Percentiles rank a stretch among this genome's conserved stretches.
These are phyloP conservation scores for Hemisphaericaspora nanyangensis DNA, from an alignment of 805 yeast species.

Conservation along the genomic window DNA sequence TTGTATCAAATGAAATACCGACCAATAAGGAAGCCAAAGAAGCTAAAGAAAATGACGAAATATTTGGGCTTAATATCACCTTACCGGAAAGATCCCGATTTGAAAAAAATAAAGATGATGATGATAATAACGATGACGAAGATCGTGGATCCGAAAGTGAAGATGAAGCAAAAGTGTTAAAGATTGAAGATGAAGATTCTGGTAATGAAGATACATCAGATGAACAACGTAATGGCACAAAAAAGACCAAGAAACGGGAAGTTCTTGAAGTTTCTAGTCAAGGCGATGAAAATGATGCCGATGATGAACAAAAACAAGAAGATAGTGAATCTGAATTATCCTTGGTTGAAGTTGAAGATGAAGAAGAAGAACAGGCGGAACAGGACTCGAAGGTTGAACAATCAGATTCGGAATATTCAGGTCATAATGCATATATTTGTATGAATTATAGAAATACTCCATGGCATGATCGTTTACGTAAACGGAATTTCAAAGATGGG, in stretches of 20 bases:
- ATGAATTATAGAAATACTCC: constrained; percentile 56
- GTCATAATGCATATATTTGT: constrained; percentile 43
- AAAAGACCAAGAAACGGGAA: constrained; percentile 3
- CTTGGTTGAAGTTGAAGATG: constrained; percentile 1
- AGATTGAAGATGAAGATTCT: constrained; percentile 21
- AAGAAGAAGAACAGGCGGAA: constrained; percentile 8
- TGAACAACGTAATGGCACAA: constrained; percentile 8
- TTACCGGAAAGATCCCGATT: constrained; percentile 21
- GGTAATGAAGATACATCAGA: constrained; percentile 23
- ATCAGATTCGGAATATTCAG: constrained; percentile 10
- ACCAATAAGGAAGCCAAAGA: constrained; percentile 24
- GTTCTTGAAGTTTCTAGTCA: constrained; percentile 16
- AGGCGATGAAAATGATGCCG: constrained; percentile 17
- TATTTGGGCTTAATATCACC: constrained; percentile 29
- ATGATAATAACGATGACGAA: constrained; percentile 14
- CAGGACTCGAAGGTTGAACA: constrained; percentile 11
- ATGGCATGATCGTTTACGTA: constrained; percentile 78
- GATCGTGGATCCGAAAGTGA: constrained; percentile 26
- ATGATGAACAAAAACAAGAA: constrained; percentile 6
- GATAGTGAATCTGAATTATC: constrained; percentile 1
- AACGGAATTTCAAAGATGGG: constrained; percentile 76
- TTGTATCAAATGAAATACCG: constrained; percentile 41
- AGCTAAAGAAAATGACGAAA: constrained; percentile 28
- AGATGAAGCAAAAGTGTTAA: constrained; percentile 16
- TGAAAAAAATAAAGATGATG: constrained; percentile 10